phyloP scores from a whole-genome alignment of 2,329 filamentous ascomycete genomes.

The Cytospora mali region DNA sequence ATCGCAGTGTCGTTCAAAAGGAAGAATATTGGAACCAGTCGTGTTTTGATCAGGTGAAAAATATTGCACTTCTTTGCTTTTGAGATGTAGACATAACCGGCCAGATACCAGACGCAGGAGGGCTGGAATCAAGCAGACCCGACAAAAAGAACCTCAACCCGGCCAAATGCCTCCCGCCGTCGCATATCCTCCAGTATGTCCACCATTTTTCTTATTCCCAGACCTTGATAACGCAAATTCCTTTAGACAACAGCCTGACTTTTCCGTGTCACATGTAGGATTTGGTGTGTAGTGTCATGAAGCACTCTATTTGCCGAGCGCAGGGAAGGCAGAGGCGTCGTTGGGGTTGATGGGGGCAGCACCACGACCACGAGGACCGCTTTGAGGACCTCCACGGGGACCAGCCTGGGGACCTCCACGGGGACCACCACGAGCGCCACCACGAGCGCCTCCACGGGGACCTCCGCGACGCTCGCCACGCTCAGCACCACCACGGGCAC shows the following conservation, averaged over 20 bases:
- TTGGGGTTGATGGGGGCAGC: conserved; percentile 56
- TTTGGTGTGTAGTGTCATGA: conserved; percentile 21
- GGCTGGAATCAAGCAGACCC: conserved; percentile 22
- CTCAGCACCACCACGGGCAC: conserved; percentile 47
- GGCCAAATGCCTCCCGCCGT: conserved; percentile 17
- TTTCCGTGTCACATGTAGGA: conserved; percentile 10
- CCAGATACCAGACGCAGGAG: conserved; percentile 14
- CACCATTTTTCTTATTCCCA: conserved; percentile 3
- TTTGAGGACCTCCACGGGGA: conserved; percentile 47
- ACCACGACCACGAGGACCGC: conserved; percentile 49
- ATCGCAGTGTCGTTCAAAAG: neutral
- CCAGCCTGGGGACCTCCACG: conserved; percentile 49
- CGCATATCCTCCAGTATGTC: conserved; percentile 15
- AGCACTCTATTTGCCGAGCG: conserved; percentile 51
- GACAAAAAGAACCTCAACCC: conserved; percentile 14
- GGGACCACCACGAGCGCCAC: conserved; percentile 51
- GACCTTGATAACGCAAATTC: conserved; percentile 6
- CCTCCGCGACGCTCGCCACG: conserved; percentile 42
- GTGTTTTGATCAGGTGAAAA: conserved; percentile 13
- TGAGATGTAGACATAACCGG: conserved; percentile 24
- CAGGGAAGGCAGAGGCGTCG: conserved; percentile 63
- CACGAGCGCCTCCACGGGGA: conserved; percentile 56
- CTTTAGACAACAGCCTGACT: conserved; percentile 21
- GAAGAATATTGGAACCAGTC: neutral
- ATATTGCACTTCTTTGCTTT: conserved; percentile 28